Conservation (phyloP, 495 filamentous ascomycete genomes). For the Alectoria sarmentosa region DNA sequence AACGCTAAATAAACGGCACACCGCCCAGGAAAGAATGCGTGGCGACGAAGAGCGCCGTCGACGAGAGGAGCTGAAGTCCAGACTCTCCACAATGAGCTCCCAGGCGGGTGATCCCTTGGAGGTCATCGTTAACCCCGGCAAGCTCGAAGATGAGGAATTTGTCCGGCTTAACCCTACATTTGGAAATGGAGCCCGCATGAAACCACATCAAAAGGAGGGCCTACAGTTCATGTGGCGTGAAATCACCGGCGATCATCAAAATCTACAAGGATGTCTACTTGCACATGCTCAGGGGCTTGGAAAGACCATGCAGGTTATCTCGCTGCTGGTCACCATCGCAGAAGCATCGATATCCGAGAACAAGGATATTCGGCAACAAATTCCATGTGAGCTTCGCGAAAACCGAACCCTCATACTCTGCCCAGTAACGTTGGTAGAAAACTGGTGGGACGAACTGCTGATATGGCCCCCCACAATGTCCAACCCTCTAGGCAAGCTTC, state of each 20-base stretch:
- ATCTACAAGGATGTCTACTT: slow-evolving; percentile 68
- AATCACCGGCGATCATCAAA: slow-evolving; percentile 48
- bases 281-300: slow-evolving; percentile 93
- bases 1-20: slow-evolving; percentile 41
- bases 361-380: slow-evolving; percentile 49
- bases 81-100: slow-evolving; percentile 34
- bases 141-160: slow-evolving; percentile 47
- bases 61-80: slow-evolving; percentile 39
- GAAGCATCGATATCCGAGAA: slow-evolving; percentile 55
- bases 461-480: slow-evolving; percentile 57
- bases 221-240: slow-evolving; percentile 90
- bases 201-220: slow-evolving; percentile 58
- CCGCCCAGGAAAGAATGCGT: slow-evolving; percentile 35
- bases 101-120: slow-evolving; percentile 36
- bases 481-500: slow-evolving; percentile 47
- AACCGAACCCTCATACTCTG: slow-evolving; percentile 68
- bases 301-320: slow-evolving; percentile 88
- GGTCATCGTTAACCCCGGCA: slow-evolving; percentile 66
- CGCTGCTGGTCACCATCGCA: slow-evolving; percentile 66
- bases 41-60: slow-evolving; percentile 29
- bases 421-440: slow-evolving; percentile 66
- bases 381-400: slow-evolving; percentile 54
- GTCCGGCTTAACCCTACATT: slow-evolving; percentile 47
- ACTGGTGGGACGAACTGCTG: slow-evolving; percentile 73
- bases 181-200: slow-evolving; percentile 37